Evolutionary conservation across 257 asterid species (phyloP), one percentile per base, ranked within the genome.

Genomic region (Rhazya stricta): DNA sequence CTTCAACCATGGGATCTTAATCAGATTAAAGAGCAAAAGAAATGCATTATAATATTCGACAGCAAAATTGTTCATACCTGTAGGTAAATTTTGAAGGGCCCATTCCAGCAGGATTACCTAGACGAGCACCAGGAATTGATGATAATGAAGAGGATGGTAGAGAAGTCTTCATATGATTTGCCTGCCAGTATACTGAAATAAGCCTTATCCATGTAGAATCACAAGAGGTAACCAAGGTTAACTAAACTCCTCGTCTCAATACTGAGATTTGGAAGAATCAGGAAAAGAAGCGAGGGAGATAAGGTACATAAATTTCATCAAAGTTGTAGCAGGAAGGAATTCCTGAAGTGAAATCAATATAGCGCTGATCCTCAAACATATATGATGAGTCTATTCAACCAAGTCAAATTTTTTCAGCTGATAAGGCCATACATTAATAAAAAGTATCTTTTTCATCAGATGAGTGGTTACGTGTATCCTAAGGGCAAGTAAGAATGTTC

Each of bases 1-100:
- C 99, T 94, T 85, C 58, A 81, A 61, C 73, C 68, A 72, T 66
- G 74, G 56, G 71, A 76, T 65, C 73, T 36, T 62, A 45, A 54
- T 91, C 83, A 90, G 93, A 80, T 76, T 61, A 77, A 62, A 78
- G 75, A 84, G n/a, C 50, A 58, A 48, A n/a, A 19, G 0, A 9
- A 34, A 57, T 27, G 23, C 8, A 9, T 29, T 43, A 53, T 9
- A 53, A 46, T 73, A 66, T 73, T 69, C 67, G 56, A 66, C 42
- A 50, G 72, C 74, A 45, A 42, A 71, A 66, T 62, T 73, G 60
- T 30, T 73, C 78, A 34, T 92, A 94, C 99, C 99, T 89, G 78
- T 95, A 95, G 13, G 93, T 86, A 83, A 89, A 87, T 82, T 92
- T 92, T 60, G 99, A 92, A 76, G 96, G 89, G 79, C 91, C 91